These are phyloP conservation scores for Escallonia rubra DNA, from an alignment of 129 eudicot species.

Conservation along the genomic window DNA sequence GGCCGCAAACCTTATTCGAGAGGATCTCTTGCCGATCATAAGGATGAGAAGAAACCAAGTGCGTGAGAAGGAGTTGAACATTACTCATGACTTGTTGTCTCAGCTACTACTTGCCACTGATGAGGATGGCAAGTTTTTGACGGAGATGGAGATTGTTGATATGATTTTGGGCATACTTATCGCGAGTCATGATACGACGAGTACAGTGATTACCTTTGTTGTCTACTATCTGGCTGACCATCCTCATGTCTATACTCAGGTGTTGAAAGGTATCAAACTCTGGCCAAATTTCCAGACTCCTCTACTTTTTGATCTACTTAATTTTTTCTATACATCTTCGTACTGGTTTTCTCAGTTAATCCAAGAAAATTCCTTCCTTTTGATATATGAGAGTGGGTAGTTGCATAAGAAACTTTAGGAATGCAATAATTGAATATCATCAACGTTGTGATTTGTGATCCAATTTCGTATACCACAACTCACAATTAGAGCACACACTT, in stretches of 20 bases:
- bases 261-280: constrained; percentile 7
- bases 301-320: too few species aligned
- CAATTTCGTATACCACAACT: too few species aligned
- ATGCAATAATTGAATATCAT: too few species aligned
- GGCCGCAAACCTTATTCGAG: background rate
- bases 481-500: too few species aligned
- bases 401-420: too few species aligned
- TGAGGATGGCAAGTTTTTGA: constrained; percentile 8
- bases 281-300: too few species aligned
- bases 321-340: too few species aligned
- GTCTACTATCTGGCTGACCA: constrained; percentile 17
- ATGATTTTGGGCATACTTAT: background rate
- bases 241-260: constrained; percentile 13
- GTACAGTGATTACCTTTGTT: constrained; percentile 5
- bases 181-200: constrained; percentile 9
- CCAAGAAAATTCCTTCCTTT: too few species aligned
- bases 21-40: background rate
- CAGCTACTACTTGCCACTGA: constrained; percentile 1
- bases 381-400: too few species aligned
- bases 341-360: too few species aligned
- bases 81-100: constrained; percentile 8
- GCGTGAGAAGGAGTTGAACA: background rate
- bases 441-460: too few species aligned
- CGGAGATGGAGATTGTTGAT: constrained; percentile 4
- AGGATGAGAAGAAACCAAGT: constrained; percentile 3